Evolutionary conservation across 2,329 filamentous ascomycete genomes (phyloP).

Genomic region (Colletotrichum cordylinicola): DNA sequence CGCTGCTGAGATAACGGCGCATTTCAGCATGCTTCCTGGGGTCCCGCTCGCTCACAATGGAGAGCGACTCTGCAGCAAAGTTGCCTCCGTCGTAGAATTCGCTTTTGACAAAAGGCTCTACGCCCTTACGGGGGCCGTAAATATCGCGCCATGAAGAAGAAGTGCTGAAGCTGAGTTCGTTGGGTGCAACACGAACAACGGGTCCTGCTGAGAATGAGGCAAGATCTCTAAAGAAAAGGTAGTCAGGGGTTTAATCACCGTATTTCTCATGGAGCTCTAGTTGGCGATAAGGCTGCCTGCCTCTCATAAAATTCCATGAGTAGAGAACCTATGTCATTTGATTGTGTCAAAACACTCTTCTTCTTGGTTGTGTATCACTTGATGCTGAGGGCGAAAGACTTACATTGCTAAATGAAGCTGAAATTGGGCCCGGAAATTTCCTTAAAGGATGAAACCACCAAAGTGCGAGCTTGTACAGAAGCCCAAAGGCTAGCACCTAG

Average conservation of each 20-base stretch:
- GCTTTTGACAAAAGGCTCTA: slow-evolving; percentile 25
- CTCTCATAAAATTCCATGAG: background rate
- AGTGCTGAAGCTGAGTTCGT: slow-evolving; percentile 50
- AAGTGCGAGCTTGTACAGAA: background rate
- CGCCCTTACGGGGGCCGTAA: slow-evolving; percentile 31
- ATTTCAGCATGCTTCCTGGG: slow-evolving; percentile 31
- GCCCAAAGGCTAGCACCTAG: background rate
- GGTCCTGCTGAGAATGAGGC: slow-evolving; percentile 35
- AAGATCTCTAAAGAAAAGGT: background rate
- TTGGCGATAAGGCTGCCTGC: background rate
- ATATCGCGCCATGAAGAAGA: slow-evolving; percentile 44
- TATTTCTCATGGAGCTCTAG: background rate
- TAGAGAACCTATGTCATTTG: background rate
- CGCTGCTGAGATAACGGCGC: slow-evolving; percentile 30
- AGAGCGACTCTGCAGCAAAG: slow-evolving; percentile 25
- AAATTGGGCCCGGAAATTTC: background rate
- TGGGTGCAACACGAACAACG: slow-evolving; percentile 51
- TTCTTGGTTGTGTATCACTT: background rate
- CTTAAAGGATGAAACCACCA: background rate
- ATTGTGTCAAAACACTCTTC: background rate
- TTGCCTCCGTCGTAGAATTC: slow-evolving; percentile 34
- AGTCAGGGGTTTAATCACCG: background rate
- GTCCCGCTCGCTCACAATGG: slow-evolving; percentile 34
- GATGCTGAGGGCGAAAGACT: background rate
- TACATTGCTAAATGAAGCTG: background rate